Conservation (phyloP, 129 eudicot species). For the Ambrosia trifida region DNA sequence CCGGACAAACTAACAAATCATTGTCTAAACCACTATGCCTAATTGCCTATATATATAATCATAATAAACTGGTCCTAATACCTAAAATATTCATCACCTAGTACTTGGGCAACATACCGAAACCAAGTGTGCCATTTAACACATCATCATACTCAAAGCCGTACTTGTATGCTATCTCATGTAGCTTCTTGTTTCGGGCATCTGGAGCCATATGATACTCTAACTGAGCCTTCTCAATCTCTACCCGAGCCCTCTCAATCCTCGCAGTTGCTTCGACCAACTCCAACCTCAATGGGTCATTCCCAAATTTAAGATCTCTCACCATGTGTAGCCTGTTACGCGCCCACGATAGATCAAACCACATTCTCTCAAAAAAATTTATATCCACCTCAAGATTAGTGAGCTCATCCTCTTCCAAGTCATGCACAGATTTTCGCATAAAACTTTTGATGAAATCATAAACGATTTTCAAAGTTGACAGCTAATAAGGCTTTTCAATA, state of each 20-base stretch:
- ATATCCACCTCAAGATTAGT: neutral
- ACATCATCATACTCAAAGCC: slow-evolving; percentile 14
- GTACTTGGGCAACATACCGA: slow-evolving; percentile 15
- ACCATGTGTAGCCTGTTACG: slow-evolving; percentile 25
- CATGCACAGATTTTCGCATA: neutral
- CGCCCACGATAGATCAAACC: slow-evolving; percentile 25
- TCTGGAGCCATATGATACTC: neutral
- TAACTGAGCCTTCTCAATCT: slow-evolving; percentile 11
- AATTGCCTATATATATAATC: too few species aligned
- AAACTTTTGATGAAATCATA: slow-evolving; percentile 12
- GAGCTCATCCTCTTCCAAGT: slow-evolving; percentile 10
- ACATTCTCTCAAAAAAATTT: slow-evolving; percentile 2
- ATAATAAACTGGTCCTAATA: too few species aligned
- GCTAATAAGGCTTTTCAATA: slow-evolving; percentile 3
- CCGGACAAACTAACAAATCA: too few species aligned
- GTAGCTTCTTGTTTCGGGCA: slow-evolving; percentile 18
- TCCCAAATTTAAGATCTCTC: slow-evolving; percentile 22
- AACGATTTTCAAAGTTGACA: slow-evolving; percentile 6
- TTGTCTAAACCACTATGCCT: too few species aligned
- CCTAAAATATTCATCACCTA: neutral
- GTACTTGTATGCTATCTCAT: slow-evolving; percentile 4
- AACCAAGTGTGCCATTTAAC: slow-evolving; percentile 23
- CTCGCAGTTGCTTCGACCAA: slow-evolving; percentile 8
- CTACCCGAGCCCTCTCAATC: too few species aligned
- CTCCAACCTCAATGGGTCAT: slow-evolving; percentile 13